These are phyloP conservation scores for Asterophora lycoperdoides DNA, from an alignment of 768 basidiomycete genomes.

Conservation along the genomic window DNA sequence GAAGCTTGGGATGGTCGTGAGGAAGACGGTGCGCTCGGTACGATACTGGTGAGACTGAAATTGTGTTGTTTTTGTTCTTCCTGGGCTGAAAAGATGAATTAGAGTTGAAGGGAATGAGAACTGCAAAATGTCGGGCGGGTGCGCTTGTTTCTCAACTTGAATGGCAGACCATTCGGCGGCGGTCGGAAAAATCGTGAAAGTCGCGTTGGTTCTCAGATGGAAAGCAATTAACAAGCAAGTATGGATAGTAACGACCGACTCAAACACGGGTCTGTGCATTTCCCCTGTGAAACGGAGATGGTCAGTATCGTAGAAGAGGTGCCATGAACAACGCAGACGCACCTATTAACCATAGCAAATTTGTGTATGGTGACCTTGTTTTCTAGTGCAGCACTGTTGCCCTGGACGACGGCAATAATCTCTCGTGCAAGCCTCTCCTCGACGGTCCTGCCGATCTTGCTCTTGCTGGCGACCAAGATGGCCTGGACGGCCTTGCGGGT, in stretches of 20 bases:
- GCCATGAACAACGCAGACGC: conserved; percentile 21
- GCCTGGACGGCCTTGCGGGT: conserved; percentile 64
- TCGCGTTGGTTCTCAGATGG: too few species aligned
- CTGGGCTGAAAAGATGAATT: too few species aligned
- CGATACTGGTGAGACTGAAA: too few species aligned
- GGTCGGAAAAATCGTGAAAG: too few species aligned
- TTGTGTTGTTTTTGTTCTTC: too few species aligned
- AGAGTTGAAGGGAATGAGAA: too few species aligned
- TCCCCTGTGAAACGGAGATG: conserved; percentile 4
- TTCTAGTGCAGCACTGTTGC: conserved; percentile 50
- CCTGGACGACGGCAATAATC: conserved; percentile 66
- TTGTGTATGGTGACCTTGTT: conserved; percentile 63
- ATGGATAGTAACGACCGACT: neutral
- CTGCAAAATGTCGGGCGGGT: too few species aligned
- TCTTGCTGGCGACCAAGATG: conserved; percentile 62
- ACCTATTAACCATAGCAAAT: conserved; percentile 77
- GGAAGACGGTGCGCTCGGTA: too few species aligned
- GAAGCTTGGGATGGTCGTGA: too few species aligned
- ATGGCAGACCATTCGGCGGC: too few species aligned
- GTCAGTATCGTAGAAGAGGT: neutral
- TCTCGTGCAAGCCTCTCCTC: conserved; percentile 78
- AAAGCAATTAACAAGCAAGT: too few species aligned
- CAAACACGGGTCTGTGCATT: conserved; percentile 15
- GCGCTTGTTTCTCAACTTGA: too few species aligned
- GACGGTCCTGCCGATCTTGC: conserved; percentile 49